Evolutionary conservation across 2,329 filamentous ascomycete species (phyloP).

Genomic region (Colletotrichum orchidophilum): DNA sequence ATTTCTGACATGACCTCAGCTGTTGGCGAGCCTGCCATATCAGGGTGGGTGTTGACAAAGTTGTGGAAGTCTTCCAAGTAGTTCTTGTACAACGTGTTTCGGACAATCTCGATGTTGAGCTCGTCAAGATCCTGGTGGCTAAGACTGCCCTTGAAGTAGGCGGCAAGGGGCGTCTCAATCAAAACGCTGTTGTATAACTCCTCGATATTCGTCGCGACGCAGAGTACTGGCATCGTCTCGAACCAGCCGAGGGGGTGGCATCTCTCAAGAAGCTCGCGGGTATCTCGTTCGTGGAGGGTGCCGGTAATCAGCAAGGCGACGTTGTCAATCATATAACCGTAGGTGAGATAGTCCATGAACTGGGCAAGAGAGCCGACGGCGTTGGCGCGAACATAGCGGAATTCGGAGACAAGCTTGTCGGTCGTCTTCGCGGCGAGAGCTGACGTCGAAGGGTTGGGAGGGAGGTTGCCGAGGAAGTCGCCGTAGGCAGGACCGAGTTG

Average conservation of each 20-base stretch:
- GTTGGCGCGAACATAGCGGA: conserved; percentile 94
- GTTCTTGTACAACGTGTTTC: conserved; percentile 99
- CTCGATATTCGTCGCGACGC: conserved; percentile 97
- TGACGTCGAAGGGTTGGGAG: conserved; percentile 96
- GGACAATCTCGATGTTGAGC: conserved; percentile 98
- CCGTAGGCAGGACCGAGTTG: conserved; percentile 97
- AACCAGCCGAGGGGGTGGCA: conserved; percentile 99
- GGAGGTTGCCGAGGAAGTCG: conserved; percentile 92
- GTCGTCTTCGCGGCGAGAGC: conserved; percentile 94
- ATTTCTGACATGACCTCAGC: conserved; percentile 96
- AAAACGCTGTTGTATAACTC: conserved; percentile 98
- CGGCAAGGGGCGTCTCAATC: conserved; percentile 93
- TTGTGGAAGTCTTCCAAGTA: conserved; percentile 97
- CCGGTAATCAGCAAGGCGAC: conserved; percentile 97
- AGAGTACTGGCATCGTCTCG: conserved; percentile 97
- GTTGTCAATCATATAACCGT: conserved; percentile 99
- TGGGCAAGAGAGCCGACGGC: conserved; percentile 89
- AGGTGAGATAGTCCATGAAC: conserved; percentile 98
- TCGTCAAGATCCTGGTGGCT: conserved; percentile 98
- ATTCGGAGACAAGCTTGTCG: conserved; percentile 97
- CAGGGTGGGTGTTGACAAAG: conserved; percentile 90
- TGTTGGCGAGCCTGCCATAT: conserved; percentile 88
- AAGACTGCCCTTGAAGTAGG: conserved; percentile 96
- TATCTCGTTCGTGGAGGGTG: conserved; percentile 96
- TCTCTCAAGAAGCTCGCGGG: conserved; percentile 90